A percentile compares a stretch with the other conserved stretches of the same genome.
These are phyloP conservation scores for Earliella scabrosa DNA, from an alignment of 1,284 basidiomycete genomes.

Conservation along the genomic window DNA sequence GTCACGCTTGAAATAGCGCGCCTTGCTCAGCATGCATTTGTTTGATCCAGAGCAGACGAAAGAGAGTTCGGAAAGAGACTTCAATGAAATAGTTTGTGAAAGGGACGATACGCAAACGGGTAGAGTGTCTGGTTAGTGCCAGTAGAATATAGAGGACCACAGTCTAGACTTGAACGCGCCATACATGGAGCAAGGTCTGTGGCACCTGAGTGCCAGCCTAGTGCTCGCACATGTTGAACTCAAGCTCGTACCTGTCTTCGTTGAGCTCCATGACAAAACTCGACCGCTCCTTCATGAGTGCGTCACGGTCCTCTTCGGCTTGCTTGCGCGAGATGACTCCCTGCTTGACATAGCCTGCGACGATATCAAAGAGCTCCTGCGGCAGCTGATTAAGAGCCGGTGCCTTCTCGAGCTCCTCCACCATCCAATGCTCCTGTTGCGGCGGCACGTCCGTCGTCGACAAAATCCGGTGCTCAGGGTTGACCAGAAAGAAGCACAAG, in stretches of 20 bases:
- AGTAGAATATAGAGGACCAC: no score
- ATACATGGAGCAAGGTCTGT: no score
- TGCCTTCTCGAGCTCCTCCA: not conserved
- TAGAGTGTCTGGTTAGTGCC: no score
- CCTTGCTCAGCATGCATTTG: no score
- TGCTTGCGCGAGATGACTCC: slow-evolving; percentile 3
- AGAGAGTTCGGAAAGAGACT: no score
- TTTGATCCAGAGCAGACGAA: no score
- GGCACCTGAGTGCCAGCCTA: no score
- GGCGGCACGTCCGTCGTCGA: slow-evolving; percentile 11
- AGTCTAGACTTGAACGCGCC: no score
- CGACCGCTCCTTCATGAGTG: slow-evolving; percentile 15
- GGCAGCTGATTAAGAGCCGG: slow-evolving; percentile 1
- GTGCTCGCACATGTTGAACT: slow-evolving; percentile 17
- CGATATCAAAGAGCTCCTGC: slow-evolving; percentile 5
- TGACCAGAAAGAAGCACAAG: slow-evolving; percentile 35
- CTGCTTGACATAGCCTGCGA: not conserved
- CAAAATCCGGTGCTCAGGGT: slow-evolving; percentile 21
- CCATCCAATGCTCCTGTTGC: slow-evolving; percentile 9
- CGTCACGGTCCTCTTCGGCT: slow-evolving; percentile 11
- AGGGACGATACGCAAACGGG: no score
- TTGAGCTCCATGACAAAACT: slow-evolving; percentile 8
- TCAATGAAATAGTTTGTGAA: no score
- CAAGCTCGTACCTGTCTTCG: slow-evolving; percentile 9
- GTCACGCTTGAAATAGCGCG: no score